Evolutionary conservation across 306 rosid genomes (phyloP).

Genomic region (Prunus salicina): DNA sequence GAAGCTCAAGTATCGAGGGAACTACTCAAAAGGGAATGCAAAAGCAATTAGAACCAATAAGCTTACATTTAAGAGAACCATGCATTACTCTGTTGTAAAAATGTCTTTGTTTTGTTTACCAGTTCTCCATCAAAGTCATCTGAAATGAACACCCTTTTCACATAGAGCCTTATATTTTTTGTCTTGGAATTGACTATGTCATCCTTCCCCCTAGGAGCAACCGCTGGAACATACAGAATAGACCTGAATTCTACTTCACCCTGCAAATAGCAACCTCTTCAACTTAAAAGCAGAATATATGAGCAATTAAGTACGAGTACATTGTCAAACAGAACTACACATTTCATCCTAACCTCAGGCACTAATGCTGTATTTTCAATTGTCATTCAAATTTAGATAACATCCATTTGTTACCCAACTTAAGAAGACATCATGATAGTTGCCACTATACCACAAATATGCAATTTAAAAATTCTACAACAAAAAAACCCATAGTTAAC

Average conservation of each 20-base stretch:
- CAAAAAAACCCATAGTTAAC: too few species aligned
- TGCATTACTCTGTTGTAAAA: background rate
- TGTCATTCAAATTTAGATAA: background rate
- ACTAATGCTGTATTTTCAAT: background rate
- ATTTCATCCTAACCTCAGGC: background rate
- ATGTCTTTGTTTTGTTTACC: slow-evolving; percentile 44
- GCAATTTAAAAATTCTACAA: background rate
- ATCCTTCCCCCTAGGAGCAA: slow-evolving; percentile 73
- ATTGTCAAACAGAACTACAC: background rate
- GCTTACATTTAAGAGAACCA: background rate
- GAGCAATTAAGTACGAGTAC: background rate
- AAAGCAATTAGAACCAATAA: slow-evolving; percentile 17
- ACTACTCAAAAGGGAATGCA: slow-evolving; percentile 44
- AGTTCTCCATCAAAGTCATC: slow-evolving; percentile 97
- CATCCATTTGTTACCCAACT: background rate
- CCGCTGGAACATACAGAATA: slow-evolving; percentile 85
- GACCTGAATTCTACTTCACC: slow-evolving; percentile 98
- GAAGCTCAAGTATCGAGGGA: slow-evolving; percentile 93
- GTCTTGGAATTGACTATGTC: slow-evolving; percentile 87
- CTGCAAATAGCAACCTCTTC: slow-evolving; percentile 41
- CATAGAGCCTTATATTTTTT: slow-evolving; percentile 89
- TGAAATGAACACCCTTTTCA: slow-evolving; percentile 95
- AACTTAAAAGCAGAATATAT: slow-evolving; percentile 14
- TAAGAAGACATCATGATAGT: background rate
- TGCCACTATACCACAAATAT: background rate